Percentiles rank a stretch among this genome's conserved stretches.
Evolutionary conservation across 352 stramenopile species (phyloP).

Genomic region (Plasmopara viticola): DNA sequence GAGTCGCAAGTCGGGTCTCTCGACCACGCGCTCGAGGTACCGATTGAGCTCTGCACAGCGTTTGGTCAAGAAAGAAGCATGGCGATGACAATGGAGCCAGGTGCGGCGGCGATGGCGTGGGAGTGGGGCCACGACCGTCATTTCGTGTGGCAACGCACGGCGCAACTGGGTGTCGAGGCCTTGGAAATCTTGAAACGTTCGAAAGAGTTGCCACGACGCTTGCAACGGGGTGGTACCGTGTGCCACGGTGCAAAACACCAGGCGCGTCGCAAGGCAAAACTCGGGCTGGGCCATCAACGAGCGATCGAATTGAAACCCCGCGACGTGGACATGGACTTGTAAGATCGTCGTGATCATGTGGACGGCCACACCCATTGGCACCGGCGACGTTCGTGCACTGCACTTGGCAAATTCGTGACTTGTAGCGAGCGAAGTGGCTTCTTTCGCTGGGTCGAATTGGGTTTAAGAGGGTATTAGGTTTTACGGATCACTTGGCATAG

Average conservation of each 20-base stretch:
- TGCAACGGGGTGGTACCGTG: constrained; percentile 45
- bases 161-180: constrained; percentile 66
- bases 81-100: constrained; percentile 57
- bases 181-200: constrained; percentile 72
- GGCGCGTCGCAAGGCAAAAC: constrained; percentile 51
- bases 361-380: constrained; percentile 28
- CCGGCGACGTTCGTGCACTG: background rate
- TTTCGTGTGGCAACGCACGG: constrained; percentile 49
- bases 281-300: constrained; percentile 77
- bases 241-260: constrained; percentile 63
- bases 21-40: constrained; percentile 44
- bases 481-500: background rate
- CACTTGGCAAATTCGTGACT: constrained; percentile 19
- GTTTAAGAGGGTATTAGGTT: background rate
- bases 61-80: constrained; percentile 46
- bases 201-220: constrained; percentile 55
- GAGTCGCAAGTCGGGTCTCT: constrained; percentile 42
- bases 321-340: constrained; percentile 45
- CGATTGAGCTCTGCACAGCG: constrained; percentile 60
- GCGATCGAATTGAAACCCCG: constrained; percentile 63
- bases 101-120: constrained; percentile 43
- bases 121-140: constrained; percentile 46
- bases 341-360: constrained; percentile 66
- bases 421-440: background rate
- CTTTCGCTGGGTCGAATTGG: background rate